phyloP scores from a whole-genome alignment of 2,329 filamentous ascomycete species.

The Trichoderma koningiopsis region DNA sequence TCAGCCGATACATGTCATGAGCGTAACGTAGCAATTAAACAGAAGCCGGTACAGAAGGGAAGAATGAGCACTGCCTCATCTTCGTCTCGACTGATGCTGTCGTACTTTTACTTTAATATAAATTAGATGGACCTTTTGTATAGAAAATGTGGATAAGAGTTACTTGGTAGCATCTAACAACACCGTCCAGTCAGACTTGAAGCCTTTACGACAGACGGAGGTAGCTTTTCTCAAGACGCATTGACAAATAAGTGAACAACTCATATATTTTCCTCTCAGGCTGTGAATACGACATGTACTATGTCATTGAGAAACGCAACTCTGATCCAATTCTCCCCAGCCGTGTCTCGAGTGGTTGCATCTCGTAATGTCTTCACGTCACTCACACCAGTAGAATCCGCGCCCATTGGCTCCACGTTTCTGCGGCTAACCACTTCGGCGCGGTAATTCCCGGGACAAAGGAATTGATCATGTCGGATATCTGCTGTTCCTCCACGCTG shows the following conservation, averaged over 20 bases:
- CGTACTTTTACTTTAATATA: not conserved
- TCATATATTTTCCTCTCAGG: not conserved
- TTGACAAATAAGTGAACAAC: not conserved
- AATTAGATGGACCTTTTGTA: not conserved
- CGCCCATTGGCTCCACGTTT: conserved; percentile 9
- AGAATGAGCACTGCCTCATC: not conserved
- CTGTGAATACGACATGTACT: conserved; percentile 7
- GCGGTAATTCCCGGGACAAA: conserved; percentile 23
- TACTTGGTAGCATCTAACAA: not conserved
- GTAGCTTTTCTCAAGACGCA: not conserved
- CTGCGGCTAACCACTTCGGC: conserved; percentile 20
- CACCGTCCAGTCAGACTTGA: not conserved
- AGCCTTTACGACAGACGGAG: not conserved
- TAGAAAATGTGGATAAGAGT: not conserved
- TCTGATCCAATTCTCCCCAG: conserved; percentile 9
- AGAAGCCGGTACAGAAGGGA: not conserved
- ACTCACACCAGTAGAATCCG: not conserved
- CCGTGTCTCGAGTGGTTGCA: conserved; percentile 27
- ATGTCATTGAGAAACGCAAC: conserved; percentile 15
- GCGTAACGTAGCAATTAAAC: not conserved
- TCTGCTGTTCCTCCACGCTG: conserved; percentile 22
- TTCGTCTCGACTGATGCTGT: not conserved
- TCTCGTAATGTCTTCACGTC: conserved; percentile 13
- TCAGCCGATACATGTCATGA: conserved; percentile 7
- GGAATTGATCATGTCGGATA: conserved; percentile 14